Evolutionary conservation across 2,329 filamentous ascomycete species (phyloP), one percentile per base, ranked within the genome.

Genomic region (Lachnellula subtilissima): DNA sequence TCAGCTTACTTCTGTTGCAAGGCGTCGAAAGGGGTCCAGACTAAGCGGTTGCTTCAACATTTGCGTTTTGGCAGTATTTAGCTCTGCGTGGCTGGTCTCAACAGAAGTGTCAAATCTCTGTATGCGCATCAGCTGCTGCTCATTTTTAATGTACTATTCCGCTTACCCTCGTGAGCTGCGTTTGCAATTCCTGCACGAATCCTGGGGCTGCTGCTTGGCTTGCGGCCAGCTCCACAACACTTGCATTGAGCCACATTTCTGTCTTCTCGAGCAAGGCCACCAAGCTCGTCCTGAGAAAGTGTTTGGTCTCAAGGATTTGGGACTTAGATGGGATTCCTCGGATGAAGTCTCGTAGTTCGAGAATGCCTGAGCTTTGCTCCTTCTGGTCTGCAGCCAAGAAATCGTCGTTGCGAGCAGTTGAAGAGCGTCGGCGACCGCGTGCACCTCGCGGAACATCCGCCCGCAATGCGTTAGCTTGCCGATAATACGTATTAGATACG

Each of bases 171-270:
- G 11, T 37, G 17, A 60, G 55, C 4, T 53, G 43, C 36, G 37
- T 22, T 47, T 60, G 48, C n/a, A 57, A 32, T 46, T 50, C 43
- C 11, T 25, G 19, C 6, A 60, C 47, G 42, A 53, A 37, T 32
- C 37, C 46, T 35, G 53, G 46, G 9, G 55, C 52, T 36, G 36
- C 55, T 15, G 45, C 39, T 45, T 39, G 23, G n/a, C 36, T 45
- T 3, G 51, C 55, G 11, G 42, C 55, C 39, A 50, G 43, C 15
- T 12, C 48, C 12, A 23, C 35, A 35, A 53, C 49, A 25, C 43
- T 54, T 1, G 57, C 55, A 48, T 55, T 58, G n/a, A 57, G 56
- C 55, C 52, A 60, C 40, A 60, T 22, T n/a, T 52, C 49, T 46
- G 42, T 52, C 42, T 57, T 51, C 25, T 60, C 43, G 47, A 60